A percentile compares a stretch with the other conserved stretches of the same genome.
These are phyloP conservation scores for Cicer arietinum DNA, from an alignment of 306 rosid species.

Conservation along the genomic window DNA sequence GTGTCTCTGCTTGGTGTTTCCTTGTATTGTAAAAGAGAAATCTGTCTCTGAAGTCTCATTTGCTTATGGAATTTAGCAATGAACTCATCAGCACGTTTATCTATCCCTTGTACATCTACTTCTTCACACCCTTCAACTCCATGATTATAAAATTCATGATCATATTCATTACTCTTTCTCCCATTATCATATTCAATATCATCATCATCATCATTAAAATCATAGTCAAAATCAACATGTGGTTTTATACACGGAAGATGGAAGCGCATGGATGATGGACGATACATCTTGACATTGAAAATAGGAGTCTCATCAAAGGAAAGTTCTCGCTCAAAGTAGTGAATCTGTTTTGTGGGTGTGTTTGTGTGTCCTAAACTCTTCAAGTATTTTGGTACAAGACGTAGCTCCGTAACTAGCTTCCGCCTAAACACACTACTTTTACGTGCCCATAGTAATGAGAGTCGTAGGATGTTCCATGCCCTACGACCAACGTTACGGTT, in stretches of 20 bases:
- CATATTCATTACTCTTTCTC: constrained; percentile 37
- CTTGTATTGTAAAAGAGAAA: constrained; percentile 49
- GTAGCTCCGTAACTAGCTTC: constrained; percentile 61
- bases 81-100: constrained; percentile 80
- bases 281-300: constrained; percentile 61
- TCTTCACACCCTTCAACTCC: constrained; percentile 34
- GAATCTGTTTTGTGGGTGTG: constrained; percentile 28
- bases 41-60: constrained; percentile 57
- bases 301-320: constrained; percentile 83
- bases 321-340: constrained; percentile 74
- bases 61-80: constrained; percentile 70
- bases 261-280: constrained; percentile 66
- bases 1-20: constrained; percentile 34
- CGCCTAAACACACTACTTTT: constrained; percentile 78
- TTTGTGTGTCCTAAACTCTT: constrained; percentile 52
- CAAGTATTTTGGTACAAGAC: constrained; percentile 63
- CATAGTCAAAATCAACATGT: constrained; percentile 63
- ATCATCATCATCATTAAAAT: constrained; percentile 32
- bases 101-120: constrained; percentile 55
- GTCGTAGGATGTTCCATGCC: constrained; percentile 76
- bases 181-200: constrained; percentile 29
- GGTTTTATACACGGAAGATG: constrained; percentile 78
- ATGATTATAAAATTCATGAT: background rate
- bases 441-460: constrained; percentile 77
- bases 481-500: constrained; percentile 46